These are phyloP conservation scores for Coelastrella sp. DNA, from an alignment of 139 green algal species.

Conservation along the genomic window DNA sequence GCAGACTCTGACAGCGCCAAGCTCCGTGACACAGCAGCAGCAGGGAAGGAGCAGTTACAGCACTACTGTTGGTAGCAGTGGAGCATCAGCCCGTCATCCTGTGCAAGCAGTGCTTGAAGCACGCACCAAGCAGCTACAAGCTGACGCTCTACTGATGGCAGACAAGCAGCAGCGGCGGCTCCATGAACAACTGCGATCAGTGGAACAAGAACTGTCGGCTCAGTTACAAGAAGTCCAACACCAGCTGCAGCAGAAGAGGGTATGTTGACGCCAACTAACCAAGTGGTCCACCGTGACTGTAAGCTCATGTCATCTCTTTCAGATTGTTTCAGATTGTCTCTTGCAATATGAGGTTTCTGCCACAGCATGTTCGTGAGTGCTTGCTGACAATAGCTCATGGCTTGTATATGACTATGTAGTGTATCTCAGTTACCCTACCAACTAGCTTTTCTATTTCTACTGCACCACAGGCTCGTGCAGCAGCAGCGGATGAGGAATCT, in stretches of 20 bases:
- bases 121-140: constrained; percentile 31
- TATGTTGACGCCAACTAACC: background rate
- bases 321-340: no score
- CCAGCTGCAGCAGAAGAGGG: constrained; percentile 39
- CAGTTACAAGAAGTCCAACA: constrained; percentile 43
- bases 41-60: background rate
- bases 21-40: background rate
- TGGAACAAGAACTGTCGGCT: constrained; percentile 23
- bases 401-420: background rate
- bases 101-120: constrained; percentile 14
- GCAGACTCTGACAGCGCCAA: background rate
- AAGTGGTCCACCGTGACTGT: no score
- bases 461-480: background rate
- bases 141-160: background rate
- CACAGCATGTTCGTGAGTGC: no score
- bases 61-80: background rate
- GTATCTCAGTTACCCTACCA: no score
- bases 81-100: background rate
- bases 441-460: background rate
- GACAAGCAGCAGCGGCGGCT: constrained; percentile 36
- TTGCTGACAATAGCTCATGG: no score
- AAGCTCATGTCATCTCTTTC: no score
- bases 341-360: no score
- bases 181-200: background rate
- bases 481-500: constrained; percentile 23